phyloP scores from a whole-genome alignment of 2,329 filamentous ascomycete genomes.

The Cucurbitaria berberidis region DNA sequence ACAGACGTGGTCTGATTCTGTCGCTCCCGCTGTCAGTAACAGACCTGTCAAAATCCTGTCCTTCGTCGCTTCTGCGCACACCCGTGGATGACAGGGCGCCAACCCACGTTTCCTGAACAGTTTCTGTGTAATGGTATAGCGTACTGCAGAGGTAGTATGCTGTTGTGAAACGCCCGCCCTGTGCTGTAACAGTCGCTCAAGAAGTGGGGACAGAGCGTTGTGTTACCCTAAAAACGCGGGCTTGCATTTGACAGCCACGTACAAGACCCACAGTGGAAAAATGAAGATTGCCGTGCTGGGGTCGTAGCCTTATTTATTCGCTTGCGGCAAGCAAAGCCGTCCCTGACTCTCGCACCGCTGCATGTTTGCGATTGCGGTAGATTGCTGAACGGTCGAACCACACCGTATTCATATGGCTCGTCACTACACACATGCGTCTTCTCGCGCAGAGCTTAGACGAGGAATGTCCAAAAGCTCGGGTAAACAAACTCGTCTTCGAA shows the following conservation, averaged over 20 bases:
- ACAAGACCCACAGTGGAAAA: constrained; percentile 23
- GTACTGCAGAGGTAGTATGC: constrained; percentile 25
- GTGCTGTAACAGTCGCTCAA: constrained; percentile 41
- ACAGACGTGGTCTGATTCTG: constrained; percentile 36
- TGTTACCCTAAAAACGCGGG: constrained; percentile 36
- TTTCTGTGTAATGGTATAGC: constrained; percentile 27
- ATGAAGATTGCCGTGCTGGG: constrained; percentile 20
- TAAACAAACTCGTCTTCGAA: constrained; percentile 99
- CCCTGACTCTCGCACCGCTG: constrained; percentile 5
- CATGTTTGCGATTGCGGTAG: background rate
- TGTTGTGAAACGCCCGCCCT: constrained; percentile 39
- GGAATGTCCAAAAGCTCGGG: constrained; percentile 97
- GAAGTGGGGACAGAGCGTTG: constrained; percentile 30
- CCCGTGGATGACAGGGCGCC: constrained; percentile 32
- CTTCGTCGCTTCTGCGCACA: constrained; percentile 32
- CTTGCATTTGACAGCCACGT: constrained; percentile 39
- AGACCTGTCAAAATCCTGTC: constrained; percentile 41
- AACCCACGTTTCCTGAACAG: constrained; percentile 37
- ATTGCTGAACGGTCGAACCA: background rate
- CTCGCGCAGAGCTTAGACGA: constrained; percentile 64
- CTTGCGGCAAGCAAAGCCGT: constrained; percentile 6
- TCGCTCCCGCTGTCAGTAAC: constrained; percentile 42
- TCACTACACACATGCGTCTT: background rate
- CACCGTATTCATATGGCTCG: background rate
- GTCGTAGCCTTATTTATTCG: constrained; percentile 1